A percentile compares a stretch with the other conserved stretches of the same genome.
These are phyloP conservation scores for Diaporthe sp. DNA, from an alignment of 2,329 filamentous ascomycete species.

Conservation along the genomic window DNA sequence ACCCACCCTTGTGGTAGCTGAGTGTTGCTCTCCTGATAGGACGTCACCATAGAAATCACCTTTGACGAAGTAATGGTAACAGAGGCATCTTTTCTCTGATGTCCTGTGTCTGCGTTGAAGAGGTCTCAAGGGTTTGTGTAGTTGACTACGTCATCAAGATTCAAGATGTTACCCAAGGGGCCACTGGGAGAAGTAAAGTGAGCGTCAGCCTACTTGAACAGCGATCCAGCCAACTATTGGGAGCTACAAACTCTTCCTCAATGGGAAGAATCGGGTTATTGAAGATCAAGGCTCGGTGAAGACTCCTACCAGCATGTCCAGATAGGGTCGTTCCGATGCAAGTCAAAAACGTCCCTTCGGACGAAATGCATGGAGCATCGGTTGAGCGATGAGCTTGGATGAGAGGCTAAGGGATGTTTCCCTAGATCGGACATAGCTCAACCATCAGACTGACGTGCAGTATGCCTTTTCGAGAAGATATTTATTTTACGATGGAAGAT, in stretches of 20 bases:
- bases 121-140: neutral
- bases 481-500: neutral
- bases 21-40: neutral
- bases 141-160: too few relatives aligned
- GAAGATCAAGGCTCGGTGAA: too few relatives aligned
- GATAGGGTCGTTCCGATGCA: neutral
- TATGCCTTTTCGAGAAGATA: neutral
- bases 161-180: neutral
- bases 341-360: neutral
- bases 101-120: neutral
- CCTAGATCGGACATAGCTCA: neutral
- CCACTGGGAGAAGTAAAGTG: too few relatives aligned
- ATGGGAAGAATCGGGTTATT: neutral
- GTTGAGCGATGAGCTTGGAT: neutral
- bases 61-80: neutral
- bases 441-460: neutral
- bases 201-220: neutral
- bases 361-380: constrained; percentile 7
- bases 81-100: too few relatives aligned
- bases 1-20: neutral
- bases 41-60: neutral
- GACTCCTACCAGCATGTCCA: neutral
- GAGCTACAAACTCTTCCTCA: neutral
- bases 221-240: too few relatives aligned
- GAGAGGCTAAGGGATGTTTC: neutral